Evolutionary conservation across 208 protist genomes (phyloP), one percentile per base, ranked within the genome.

Genomic region (Crithidia mellificae): DNA sequence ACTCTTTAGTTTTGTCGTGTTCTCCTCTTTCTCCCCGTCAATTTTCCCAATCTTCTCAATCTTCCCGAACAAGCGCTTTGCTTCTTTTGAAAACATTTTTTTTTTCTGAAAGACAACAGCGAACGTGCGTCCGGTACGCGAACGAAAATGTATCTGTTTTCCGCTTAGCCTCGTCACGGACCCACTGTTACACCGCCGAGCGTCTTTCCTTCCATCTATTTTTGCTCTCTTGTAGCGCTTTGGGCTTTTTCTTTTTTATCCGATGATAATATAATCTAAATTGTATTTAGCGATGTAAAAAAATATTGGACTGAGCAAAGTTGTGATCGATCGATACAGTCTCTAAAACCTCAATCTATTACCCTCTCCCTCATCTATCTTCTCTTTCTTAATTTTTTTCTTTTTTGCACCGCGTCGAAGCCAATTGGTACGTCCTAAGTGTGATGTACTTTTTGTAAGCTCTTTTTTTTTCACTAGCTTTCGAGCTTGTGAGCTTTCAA

Each of bases 231-330:
- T 43, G 8, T n/a, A n/a, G 19, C n/a, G 27, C 15, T 36, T 53
- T 57, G 22, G 6, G 20, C 46, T n/a, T 11, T 49, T 68, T 57
- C 49, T 68, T 57, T 50, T 55, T 53, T 34, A 12, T 65, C 34
- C 14, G 29, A 29, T 19, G 9, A 27, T 20, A 22, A 14, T 51
- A 14, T 46, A n/a, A 6, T 46, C 6, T n/a, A 20, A 17, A n/a
- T 20, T 17, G n/a, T 20, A 46, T 46, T 2, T 46, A 20, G n/a
- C 41, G 41, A 46, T 46, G 41, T 46, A 46, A 19, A 46, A 46
- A 19, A 46, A n/a, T 15, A 46, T 12, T 46, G 15, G 8, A 46
- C 8, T 17, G 41, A 46, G 41, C 41, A 6, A 15, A 6, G n/a
- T 20, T 46, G 41, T 46, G 14, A 17, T 46, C 41, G 41, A n/a